Conservation (phyloP, 768 basidiomycete species). For the Kwoniella botswanensis region DNA sequence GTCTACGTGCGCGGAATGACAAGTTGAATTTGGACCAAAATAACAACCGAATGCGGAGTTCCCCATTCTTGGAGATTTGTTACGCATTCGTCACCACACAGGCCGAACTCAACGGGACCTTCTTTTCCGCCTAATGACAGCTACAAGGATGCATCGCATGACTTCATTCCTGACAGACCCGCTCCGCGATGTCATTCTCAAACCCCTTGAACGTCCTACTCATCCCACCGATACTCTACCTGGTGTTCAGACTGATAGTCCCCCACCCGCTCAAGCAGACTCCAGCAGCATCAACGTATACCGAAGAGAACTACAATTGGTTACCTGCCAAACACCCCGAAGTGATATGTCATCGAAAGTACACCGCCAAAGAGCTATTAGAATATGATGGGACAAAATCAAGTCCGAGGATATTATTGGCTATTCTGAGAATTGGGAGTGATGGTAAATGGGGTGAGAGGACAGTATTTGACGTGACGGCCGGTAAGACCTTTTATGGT, state of each 20-base stretch:
- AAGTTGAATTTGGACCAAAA: neutral
- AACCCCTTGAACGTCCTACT: constrained; percentile 53
- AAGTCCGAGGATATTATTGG: constrained; percentile 76
- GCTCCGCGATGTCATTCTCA: constrained; percentile 37
- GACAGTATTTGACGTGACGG: constrained; percentile 87
- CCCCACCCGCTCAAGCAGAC: constrained; percentile 59
- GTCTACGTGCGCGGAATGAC: too few relatives aligned
- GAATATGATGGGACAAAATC: constrained; percentile 66
- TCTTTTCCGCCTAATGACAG: neutral
- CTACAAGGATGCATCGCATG: neutral
- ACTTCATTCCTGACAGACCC: neutral
- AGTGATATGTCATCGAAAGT: constrained; percentile 75
- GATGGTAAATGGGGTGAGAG: constrained; percentile 67
- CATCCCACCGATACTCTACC: constrained; percentile 44
- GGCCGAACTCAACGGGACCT: constrained; percentile 13
- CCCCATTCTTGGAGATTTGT: constrained; percentile 1
- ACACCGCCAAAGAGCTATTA: constrained; percentile 75
- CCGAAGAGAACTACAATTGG: constrained; percentile 83
- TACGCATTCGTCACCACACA: constrained; percentile 14
- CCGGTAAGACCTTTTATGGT: constrained; percentile 89
- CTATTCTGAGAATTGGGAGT: constrained; percentile 75
- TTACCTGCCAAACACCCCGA: constrained; percentile 82
- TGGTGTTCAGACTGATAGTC: constrained; percentile 63
- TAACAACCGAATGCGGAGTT: constrained; percentile 2
- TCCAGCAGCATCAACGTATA: constrained; percentile 64